Percentiles rank a stretch among this genome's conserved stretches.
phyloP scores from a whole-genome alignment of 176 grass and related monocot species.

The Hsuehochloa calcarea region DNA sequence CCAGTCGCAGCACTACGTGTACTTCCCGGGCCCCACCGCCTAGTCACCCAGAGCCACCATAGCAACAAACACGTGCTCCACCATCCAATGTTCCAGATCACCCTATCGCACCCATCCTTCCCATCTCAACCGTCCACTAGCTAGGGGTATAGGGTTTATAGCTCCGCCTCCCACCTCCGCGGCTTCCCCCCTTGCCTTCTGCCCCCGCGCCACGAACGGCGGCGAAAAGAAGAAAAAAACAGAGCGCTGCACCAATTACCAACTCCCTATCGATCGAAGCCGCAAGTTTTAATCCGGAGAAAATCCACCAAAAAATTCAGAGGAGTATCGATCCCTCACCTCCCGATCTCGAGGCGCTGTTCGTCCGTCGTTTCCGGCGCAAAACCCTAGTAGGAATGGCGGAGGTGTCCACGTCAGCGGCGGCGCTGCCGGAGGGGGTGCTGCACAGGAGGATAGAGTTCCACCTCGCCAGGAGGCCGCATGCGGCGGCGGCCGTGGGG shows the following conservation, averaged over 20 bases:
- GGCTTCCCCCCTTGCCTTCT: constrained; percentile 24
- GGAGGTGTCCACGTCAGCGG: constrained; percentile 20
- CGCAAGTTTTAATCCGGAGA: neutral
- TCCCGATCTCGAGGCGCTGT: neutral
- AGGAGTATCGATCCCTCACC: neutral
- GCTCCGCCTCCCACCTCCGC: neutral
- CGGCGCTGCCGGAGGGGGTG: constrained; percentile 44
- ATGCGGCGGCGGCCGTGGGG: constrained; percentile 17
- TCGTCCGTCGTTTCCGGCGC: neutral
- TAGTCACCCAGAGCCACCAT: neutral
- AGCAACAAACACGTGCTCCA: neutral
- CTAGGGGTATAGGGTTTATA: constrained; percentile 66
- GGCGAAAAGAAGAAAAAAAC: constrained; percentile 29
- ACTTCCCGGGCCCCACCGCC: neutral
- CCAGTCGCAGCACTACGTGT: neutral
- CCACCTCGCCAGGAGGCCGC: constrained; percentile 56
- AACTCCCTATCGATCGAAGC: constrained; percentile 26
- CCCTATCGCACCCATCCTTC: neutral
- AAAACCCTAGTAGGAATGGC: constrained; percentile 43
- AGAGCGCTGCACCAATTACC: constrained; percentile 18
- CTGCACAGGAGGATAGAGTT: constrained; percentile 85
- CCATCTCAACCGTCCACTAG: constrained; percentile 10
- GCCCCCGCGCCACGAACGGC: constrained; percentile 38
- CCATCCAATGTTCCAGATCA: constrained; percentile 16
- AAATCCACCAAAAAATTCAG: neutral